Conservation (phyloP, 352 stramenopile species). For the Phytophthora pistaciae region DNA sequence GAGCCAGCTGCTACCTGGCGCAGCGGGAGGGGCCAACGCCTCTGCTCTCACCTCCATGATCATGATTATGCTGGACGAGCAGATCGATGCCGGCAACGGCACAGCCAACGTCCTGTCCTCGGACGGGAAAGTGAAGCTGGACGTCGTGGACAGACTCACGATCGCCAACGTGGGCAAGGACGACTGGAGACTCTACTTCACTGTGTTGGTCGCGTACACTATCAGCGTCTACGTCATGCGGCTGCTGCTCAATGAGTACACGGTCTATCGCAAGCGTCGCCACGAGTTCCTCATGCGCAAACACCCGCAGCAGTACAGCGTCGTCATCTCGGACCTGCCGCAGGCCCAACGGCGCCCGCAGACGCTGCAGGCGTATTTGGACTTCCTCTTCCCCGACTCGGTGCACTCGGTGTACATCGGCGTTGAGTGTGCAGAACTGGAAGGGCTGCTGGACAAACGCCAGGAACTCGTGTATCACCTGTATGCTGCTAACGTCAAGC, state of each 20-base stretch:
- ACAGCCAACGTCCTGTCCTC: constrained; percentile 30
- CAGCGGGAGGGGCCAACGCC: constrained; percentile 7
- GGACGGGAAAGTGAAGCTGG: constrained; percentile 48
- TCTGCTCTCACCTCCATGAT: constrained; percentile 36
- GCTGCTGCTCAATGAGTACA: constrained; percentile 65
- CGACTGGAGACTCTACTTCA: constrained; percentile 72
- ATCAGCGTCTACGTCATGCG: constrained; percentile 68
- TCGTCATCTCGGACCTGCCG: constrained; percentile 77
- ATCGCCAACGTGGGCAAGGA: constrained; percentile 72
- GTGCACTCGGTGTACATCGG: constrained; percentile 78
- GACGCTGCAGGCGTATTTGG: constrained; percentile 72
- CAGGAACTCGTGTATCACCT: constrained; percentile 58
- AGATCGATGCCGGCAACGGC: constrained; percentile 19
- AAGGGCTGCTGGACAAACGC: constrained; percentile 65
- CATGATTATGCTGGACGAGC: constrained; percentile 34
- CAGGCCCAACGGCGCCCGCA: constrained; percentile 56
- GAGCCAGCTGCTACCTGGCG: constrained; percentile 22
- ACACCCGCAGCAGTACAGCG: constrained; percentile 74
- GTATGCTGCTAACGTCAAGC: constrained; percentile 58
- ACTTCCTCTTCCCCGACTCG: constrained; percentile 69
- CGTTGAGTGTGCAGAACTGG: constrained; percentile 69
- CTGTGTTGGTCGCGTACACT: constrained; percentile 58
- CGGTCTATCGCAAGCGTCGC: constrained; percentile 64
- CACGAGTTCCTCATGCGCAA: constrained; percentile 71
- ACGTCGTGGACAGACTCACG: constrained; percentile 74